phyloP scores from a whole-genome alignment of 768 basidiomycete species.

The Phylloporus arenicola region DNA sequence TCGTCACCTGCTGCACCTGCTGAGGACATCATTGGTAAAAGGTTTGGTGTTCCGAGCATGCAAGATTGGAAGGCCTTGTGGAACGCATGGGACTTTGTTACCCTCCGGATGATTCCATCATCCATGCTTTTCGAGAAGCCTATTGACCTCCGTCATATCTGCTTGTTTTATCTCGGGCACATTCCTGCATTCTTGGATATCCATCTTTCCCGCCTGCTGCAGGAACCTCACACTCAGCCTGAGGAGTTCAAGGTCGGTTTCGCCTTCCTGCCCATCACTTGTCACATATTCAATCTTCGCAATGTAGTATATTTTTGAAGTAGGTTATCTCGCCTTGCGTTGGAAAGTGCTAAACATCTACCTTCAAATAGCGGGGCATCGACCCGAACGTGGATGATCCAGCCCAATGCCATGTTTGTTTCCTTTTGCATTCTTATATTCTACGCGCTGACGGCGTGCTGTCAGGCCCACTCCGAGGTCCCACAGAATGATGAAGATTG shows the following conservation, averaged over 20 bases:
- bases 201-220: slow-evolving; percentile 67
- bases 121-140: slow-evolving; percentile 87
- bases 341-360: slow-evolving; percentile 3
- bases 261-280: background rate
- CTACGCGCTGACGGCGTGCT: slow-evolving; percentile 1
- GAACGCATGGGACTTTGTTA: slow-evolving; percentile 85
- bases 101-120: slow-evolving; percentile 78
- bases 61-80: slow-evolving; percentile 82
- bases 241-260: slow-evolving; percentile 62
- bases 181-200: slow-evolving; percentile 93
- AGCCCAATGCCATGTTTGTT: slow-evolving; percentile 71
- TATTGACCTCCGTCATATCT: slow-evolving; percentile 91
- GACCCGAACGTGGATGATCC: slow-evolving; percentile 94
- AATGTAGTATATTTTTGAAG: slow-evolving; percentile 69
- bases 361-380: slow-evolving; percentile 70
- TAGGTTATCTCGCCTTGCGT: slow-evolving; percentile 22
- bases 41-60: slow-evolving; percentile 64
- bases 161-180: slow-evolving; percentile 95
- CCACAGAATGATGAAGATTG: slow-evolving; percentile 78
- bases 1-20: slow-evolving; percentile 31
- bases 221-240: slow-evolving; percentile 81
- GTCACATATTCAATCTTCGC: slow-evolving; percentile 2
- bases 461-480: slow-evolving; percentile 83
- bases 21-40: slow-evolving; percentile 19
- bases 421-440: background rate